A percentile compares a stretch with the other conserved stretches of the same genome.
phyloP scores from a whole-genome alignment of 495 filamentous ascomycete genomes.

The Xylaria venustula region DNA sequence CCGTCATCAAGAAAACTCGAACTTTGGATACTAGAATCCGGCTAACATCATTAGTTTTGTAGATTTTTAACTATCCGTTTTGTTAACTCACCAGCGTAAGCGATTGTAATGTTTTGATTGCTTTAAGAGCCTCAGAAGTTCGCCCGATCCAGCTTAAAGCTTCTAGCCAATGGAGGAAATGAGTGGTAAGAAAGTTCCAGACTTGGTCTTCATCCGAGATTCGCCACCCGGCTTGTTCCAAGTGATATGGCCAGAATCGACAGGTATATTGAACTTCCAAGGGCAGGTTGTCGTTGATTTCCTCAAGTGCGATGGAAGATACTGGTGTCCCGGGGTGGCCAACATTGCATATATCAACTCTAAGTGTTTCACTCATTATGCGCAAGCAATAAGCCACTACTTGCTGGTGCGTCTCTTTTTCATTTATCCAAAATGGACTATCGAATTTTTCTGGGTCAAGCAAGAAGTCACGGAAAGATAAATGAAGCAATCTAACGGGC shows the following conservation, averaged over 20 bases:
- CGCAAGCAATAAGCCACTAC: conserved; percentile 29
- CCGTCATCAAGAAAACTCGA: no score
- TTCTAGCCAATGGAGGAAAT: conserved; percentile 50
- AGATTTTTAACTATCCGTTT: no score
- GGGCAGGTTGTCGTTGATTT: conserved; percentile 26
- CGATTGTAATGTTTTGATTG: no score
- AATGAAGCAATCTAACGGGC: conserved; percentile 26
- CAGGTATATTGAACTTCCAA: conserved; percentile 40
- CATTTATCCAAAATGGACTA: conserved; percentile 31
- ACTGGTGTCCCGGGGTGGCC: conserved; percentile 18
- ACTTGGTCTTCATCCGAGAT: conserved; percentile 3
- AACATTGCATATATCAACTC: conserved; percentile 31
- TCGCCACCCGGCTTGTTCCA: conserved; percentile 29
- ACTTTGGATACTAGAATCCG: no score
- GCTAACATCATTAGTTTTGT: no score
- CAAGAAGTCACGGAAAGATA: conserved; percentile 31
- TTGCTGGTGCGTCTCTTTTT: conserved; percentile 12
- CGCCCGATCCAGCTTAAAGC: conserved; percentile 29
- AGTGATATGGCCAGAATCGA: conserved; percentile 49
- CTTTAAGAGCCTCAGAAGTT: no score
- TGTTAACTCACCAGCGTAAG: no score
- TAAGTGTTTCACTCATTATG: conserved; percentile 29
- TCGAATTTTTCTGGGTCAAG: conserved; percentile 19
- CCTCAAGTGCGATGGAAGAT: conserved; percentile 20
- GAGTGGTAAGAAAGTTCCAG: conserved; percentile 35